Evolutionary conservation across 495 filamentous ascomycete species (phyloP).

Genomic region (Pyrenula aspistea): DNA sequence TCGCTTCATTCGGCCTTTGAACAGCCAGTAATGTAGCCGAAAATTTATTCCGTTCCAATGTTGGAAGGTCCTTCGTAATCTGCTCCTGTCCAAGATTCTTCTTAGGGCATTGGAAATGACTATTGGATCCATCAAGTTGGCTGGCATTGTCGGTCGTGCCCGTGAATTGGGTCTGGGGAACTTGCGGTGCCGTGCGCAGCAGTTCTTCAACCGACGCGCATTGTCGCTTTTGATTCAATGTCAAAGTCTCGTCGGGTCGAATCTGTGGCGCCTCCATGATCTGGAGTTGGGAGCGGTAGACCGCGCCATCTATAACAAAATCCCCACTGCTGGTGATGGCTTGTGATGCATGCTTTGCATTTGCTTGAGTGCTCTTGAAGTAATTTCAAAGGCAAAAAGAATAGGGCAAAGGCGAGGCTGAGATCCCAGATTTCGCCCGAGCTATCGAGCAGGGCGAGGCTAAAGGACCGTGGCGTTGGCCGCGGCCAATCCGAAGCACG

Average conservation of each 20-base stretch:
- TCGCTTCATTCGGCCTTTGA: neutral
- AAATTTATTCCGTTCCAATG: neutral
- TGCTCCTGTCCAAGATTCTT: neutral
- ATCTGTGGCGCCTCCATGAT: neutral
- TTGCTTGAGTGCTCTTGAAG: too few species aligned
- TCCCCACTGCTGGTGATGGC: too few species aligned
- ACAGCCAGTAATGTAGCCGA: too few species aligned
- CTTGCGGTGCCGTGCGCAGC: neutral
- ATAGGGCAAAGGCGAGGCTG: neutral
- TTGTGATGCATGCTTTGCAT: too few species aligned
- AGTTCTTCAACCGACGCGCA: neutral
- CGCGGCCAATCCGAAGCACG: neutral
- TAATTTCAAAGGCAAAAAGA: neutral
- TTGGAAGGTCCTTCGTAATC: neutral
- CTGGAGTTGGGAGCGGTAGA: neutral
- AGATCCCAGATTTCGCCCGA: neutral
- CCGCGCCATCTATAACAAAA: too few species aligned
- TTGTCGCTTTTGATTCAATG: neutral
- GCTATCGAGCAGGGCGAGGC: neutral
- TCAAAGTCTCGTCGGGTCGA: neutral
- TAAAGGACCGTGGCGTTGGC: too few species aligned
- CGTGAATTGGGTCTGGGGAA: neutral
- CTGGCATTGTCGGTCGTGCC: neutral
- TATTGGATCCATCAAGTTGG: neutral
- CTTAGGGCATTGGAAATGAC: neutral